Evolutionary conservation across 2,329 filamentous ascomycete genomes (phyloP), one percentile per base, ranked within the genome.

Genomic region (Daldinia eschscholtzii): DNA sequence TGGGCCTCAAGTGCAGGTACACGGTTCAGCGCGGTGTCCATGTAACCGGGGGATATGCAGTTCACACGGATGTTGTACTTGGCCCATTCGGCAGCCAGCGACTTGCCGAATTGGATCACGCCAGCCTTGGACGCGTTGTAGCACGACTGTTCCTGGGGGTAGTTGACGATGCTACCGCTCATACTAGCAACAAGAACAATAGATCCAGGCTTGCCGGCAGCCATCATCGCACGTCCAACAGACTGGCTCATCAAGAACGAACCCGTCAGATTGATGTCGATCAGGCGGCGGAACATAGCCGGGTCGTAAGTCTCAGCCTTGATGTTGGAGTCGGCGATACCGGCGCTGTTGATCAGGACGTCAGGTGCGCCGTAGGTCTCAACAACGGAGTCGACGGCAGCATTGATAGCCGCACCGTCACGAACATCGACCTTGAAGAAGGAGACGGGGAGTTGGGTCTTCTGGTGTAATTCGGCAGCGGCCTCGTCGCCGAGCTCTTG

Each of bases 51-150:
- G 6, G 90, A 93, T 81, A 95, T 93, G 80, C 89, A 91, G 86
- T 96, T 96, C 76, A 94, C 92, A 41, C 92, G 90, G 77, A 95
- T 93, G 74, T 87, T 86, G 81, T 93, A 87, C 82, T 92, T 91
- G 76, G 92, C 91, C 92, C 93, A 95, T 82, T 96, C 93, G 62
- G 92, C 92, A 48, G 92, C 92, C 26, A 96, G 88, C 3, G 91
- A 93, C 84, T 92, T 93, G 81, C 89, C 91, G 60, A 94, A 87
- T 81, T 93, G 90, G 72, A 93, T 87, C 41, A 94, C 91, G 75
- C 89, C 92, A 15, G 92, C 91, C 87, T 94, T 94, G 81, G 91
- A 93, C 33, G 92, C 91, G 77, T 94, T 94, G 87, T 95, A 95
- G 81, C 90, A 92, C 53, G 86, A 89, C 83, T 94, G 92, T 83